phyloP scores from a whole-genome alignment of 306 rosid genomes.

The Begonia peltatifolia region DNA sequence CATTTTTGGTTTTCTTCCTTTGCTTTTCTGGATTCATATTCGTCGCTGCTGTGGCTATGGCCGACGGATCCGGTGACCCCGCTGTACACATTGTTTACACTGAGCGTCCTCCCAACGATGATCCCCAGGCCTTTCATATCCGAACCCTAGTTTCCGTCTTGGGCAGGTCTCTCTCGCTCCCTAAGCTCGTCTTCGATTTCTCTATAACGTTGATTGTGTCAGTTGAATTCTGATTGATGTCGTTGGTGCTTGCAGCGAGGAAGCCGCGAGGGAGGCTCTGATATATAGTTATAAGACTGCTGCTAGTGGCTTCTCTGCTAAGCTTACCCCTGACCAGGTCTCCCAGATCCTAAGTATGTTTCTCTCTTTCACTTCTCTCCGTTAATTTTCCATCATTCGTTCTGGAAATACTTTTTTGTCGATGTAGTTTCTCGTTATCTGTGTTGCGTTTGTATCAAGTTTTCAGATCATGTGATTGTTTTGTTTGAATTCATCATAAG shows the following conservation, averaged over 20 bases:
- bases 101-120: slow-evolving; percentile 50
- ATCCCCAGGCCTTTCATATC: slow-evolving; percentile 66
- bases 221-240: too few species aligned
- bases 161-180: slow-evolving; percentile 39
- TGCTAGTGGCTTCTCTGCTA: slow-evolving; percentile 89
- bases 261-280: slow-evolving; percentile 87
- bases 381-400: too few species aligned
- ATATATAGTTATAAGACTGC: slow-evolving; percentile 76
- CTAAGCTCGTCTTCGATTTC: too few species aligned
- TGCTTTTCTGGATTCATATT: background rate
- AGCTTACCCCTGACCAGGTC: slow-evolving; percentile 64
- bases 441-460: too few species aligned
- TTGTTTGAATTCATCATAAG: too few species aligned
- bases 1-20: too few species aligned
- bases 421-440: too few species aligned
- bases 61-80: slow-evolving; percentile 20
- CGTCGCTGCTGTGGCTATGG: slow-evolving; percentile 17
- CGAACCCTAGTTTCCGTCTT: slow-evolving; percentile 80
- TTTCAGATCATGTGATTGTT: too few species aligned
- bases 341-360: slow-evolving; percentile 28
- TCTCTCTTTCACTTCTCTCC: background rate
- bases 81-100: slow-evolving; percentile 80
- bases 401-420: too few species aligned
- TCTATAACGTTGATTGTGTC: too few species aligned
- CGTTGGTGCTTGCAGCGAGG: slow-evolving; percentile 31